Conservation (phyloP, 352 stramenopile species). For the Globisporangium paddicum region DNA sequence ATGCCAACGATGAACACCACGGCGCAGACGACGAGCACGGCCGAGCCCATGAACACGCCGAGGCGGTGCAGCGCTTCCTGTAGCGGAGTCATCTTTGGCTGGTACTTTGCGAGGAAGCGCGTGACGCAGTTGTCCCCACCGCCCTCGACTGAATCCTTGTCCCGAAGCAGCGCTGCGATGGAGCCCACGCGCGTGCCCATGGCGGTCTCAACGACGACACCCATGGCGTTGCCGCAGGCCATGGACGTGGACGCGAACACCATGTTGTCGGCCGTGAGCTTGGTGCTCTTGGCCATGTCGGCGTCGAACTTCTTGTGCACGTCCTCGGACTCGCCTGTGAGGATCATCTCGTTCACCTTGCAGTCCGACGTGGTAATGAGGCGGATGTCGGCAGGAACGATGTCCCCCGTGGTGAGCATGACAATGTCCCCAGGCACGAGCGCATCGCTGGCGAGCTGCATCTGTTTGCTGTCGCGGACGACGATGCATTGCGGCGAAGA, state of each 20-base stretch:
- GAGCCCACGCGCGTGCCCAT: conserved; percentile 41
- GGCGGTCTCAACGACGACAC: conserved; percentile 35
- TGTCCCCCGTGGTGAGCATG: conserved; percentile 78
- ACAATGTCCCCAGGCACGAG: conserved; percentile 65
- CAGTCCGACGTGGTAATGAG: conserved; percentile 64
- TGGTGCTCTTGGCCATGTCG: conserved; percentile 18
- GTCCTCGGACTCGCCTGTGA: conserved; percentile 79
- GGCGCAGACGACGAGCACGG: conserved; percentile 69
- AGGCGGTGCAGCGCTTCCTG: conserved; percentile 92
- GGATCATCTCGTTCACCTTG: conserved; percentile 88
- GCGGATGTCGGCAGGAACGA: conserved; percentile 84
- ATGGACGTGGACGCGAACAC: conserved; percentile 84
- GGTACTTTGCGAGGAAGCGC: conserved; percentile 20
- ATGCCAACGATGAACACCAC: conserved; percentile 88
- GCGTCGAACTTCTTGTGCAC: conserved; percentile 22
- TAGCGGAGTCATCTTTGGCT: conserved; percentile 71
- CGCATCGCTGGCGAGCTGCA: conserved; percentile 30
- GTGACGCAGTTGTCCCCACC: conserved; percentile 15
- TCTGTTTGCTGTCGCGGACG: conserved; percentile 28
- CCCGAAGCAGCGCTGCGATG: conserved; percentile 35
- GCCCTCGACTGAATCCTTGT: conserved; percentile 4
- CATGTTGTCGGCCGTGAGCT: conserved; percentile 67
- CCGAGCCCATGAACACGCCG: conserved; percentile 83
- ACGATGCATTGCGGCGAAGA: conserved; percentile 31
- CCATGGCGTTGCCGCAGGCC: conserved; percentile 41